phyloP scores from a whole-genome alignment of 495 filamentous ascomycete genomes.

The Astrothelium macrocarpum region DNA sequence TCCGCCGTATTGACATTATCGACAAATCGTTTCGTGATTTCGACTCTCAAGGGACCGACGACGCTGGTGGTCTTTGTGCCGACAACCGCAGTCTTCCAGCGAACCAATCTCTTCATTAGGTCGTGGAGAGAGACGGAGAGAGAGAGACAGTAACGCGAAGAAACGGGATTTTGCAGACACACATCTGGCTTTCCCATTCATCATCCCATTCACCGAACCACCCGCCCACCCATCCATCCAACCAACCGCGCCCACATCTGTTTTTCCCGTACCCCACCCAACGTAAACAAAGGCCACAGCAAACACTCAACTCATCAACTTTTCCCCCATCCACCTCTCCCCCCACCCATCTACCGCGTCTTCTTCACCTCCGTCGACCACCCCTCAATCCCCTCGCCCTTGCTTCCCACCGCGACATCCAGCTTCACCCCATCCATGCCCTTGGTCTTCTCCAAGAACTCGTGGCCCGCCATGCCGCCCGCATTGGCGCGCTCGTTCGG shows the following conservation, averaged over 20 bases:
- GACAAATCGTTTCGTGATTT: neutral
- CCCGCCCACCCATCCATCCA: no score
- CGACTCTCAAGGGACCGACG: neutral
- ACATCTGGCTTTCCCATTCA: no score
- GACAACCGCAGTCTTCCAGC: no score
- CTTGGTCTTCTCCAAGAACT: constrained; percentile 69
- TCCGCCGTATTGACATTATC: neutral
- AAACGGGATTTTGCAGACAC: no score
- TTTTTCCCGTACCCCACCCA: neutral
- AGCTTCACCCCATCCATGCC: constrained; percentile 79
- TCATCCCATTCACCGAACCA: no score
- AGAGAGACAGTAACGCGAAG: no score
- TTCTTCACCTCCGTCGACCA: constrained; percentile 90
- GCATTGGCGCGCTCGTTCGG: constrained; percentile 88
- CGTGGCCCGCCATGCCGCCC: constrained; percentile 81
- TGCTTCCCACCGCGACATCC: constrained; percentile 62
- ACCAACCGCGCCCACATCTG: no score
- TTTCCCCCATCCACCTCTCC: neutral
- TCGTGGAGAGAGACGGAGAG: no score
- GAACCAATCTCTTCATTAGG: no score
- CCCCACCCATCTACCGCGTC: constrained; percentile 23
- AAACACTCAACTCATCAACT: neutral
- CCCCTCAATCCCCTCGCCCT: constrained; percentile 89
- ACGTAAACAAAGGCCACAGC: neutral
- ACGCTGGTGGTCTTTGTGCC: no score